These are phyloP conservation scores for Aspergillus sp. DNA, from an alignment of 2,329 filamentous ascomycete species.

Conservation along the genomic window DNA sequence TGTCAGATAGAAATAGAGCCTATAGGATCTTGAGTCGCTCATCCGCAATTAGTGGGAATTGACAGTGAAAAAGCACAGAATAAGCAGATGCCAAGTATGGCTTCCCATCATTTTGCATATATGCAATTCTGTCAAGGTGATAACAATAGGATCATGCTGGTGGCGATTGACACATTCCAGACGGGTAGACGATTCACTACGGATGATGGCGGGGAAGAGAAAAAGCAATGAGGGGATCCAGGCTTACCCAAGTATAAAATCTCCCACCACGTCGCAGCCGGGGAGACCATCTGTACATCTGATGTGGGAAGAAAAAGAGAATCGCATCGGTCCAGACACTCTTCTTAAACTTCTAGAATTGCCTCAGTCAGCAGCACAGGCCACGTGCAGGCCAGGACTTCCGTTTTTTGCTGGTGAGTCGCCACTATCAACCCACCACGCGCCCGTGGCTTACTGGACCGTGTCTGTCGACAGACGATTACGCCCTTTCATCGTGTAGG, in stretches of 20 bases:
- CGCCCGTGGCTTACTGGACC: not conserved
- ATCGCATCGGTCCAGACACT: not conserved
- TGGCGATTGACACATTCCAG: too few species aligned
- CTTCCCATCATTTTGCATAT: too few species aligned
- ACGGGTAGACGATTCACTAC: too few species aligned
- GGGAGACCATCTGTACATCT: not conserved
- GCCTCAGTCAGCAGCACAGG: constrained; percentile 1
- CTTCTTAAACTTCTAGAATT: not conserved
- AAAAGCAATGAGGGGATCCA: not conserved
- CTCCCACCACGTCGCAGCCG: not conserved
- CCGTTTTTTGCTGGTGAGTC: not conserved
- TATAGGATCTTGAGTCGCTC: too few species aligned
- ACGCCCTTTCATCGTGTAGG: not conserved
- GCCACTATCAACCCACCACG: not conserved
- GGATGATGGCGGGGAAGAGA: not conserved
- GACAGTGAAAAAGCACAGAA: too few species aligned
- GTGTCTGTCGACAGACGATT: not conserved
- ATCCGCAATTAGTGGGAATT: too few species aligned
- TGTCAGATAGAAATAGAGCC: too few species aligned
- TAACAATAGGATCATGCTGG: too few species aligned
- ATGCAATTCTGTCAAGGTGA: too few species aligned
- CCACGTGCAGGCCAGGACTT: constrained; percentile 2
- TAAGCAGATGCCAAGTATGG: too few species aligned
- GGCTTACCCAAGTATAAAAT: not conserved
- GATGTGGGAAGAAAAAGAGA: not conserved